Evolutionary conservation across 2,329 filamentous ascomycete species (phyloP).

Genomic region (Sclerotinia nivalis): DNA sequence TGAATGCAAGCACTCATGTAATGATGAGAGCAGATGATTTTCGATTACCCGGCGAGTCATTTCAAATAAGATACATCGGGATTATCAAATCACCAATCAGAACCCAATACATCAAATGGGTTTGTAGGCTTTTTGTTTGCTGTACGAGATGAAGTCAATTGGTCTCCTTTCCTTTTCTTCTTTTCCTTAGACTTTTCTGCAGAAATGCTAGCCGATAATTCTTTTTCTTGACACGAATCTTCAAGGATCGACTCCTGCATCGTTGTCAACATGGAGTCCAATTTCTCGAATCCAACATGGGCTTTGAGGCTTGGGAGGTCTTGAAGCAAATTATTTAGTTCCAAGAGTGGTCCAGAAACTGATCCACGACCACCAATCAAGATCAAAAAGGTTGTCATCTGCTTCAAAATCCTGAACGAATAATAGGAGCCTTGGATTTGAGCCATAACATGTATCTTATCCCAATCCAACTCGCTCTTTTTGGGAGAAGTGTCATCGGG

Average conservation of each 20-base stretch:
- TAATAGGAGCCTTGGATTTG: constrained; percentile 41
- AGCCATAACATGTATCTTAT: constrained; percentile 39
- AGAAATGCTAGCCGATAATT: not conserved
- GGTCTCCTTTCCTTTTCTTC: constrained; percentile 31
- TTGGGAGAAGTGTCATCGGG: not conserved
- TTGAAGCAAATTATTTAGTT: constrained; percentile 30
- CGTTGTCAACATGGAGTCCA: constrained; percentile 1
- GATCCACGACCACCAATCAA: not conserved
- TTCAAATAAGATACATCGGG: not conserved
- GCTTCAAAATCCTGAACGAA: constrained; percentile 41
- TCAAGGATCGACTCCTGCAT: not conserved
- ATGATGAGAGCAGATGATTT: not conserved
- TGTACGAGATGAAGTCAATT: not conserved
- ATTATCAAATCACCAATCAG: not conserved
- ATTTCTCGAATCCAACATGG: not conserved
- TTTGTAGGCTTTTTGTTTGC: constrained; percentile 11
- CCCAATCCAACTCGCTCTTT: constrained; percentile 36
- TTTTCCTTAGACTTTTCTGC: constrained; percentile 20
- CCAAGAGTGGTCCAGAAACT: constrained; percentile 24
- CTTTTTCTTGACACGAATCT: not conserved
- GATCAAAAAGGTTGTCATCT: constrained; percentile 34
- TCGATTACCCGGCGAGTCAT: not conserved
- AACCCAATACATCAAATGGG: constrained; percentile 19
- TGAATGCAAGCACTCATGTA: not conserved
- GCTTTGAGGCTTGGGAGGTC: constrained; percentile 28